Evolutionary conservation across 805 yeast species (phyloP), one percentile per base, ranked within the genome.

Genomic region (Pichia paraexigua): DNA sequence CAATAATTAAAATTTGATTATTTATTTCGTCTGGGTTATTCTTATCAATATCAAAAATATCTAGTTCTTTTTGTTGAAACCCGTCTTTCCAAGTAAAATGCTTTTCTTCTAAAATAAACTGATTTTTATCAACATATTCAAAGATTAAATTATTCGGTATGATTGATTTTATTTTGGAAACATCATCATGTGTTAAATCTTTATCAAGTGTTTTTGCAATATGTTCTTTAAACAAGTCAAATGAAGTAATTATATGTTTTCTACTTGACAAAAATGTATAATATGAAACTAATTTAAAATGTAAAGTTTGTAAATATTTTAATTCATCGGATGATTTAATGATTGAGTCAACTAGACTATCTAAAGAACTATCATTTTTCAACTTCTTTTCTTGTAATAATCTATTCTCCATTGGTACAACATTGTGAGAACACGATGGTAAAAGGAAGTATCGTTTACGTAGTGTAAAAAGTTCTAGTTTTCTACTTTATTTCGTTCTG

Each of bases 91-190:
- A 66, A 20, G 66, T 66, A 51, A 71, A 65, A 41, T 74, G 72
- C 50, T 71, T 71, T 47, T 76, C 79, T 11, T 69, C 73, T 43
- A 74, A 63, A 17, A 73, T 71, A 37, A 76, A 67, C 50, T 69
- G 91, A 60, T 84, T 83, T 62, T 85, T 89, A 63, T 91, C 96
- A 43, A 85, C 82, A 63, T 87, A 91, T 47, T 81, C 86, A 60
- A 83, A 82, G 2, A 80, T 69, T 13, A 87, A 78, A 46, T 86
- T 92, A 27, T 76, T 70, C 0, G 96, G 96, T 1, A 87, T 63
- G 9, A 90, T 60, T 10, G 70, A 75, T 44, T 74, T 77, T 32
- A 91, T 73, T 51, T 75, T 72, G 1, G 95, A 87, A 37, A 85
- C 74, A 63, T 88, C 95, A 11, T 72, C 66, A 12, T 67, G 61